Evolutionary conservation across 352 stramenopile species (phyloP).

Genomic region (Phytophthora hibernalis): DNA sequence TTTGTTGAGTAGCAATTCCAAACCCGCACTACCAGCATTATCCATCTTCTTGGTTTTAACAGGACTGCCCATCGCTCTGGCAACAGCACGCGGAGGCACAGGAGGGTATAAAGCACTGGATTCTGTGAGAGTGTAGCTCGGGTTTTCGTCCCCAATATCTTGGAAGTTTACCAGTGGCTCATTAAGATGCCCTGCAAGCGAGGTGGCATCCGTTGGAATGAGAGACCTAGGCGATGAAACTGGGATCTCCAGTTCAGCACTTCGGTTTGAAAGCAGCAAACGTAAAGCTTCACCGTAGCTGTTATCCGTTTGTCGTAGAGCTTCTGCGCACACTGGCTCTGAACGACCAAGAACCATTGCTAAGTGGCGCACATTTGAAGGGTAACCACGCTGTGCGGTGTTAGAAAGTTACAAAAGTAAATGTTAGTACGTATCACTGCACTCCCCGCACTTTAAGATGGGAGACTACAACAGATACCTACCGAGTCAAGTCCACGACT

Average conservation of each 20-base stretch:
- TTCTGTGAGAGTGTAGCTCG: constrained; percentile 76
- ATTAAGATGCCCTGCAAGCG: constrained; percentile 1
- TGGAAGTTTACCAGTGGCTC: constrained; percentile 60
- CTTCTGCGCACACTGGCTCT: constrained; percentile 63
- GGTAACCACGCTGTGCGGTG: constrained; percentile 35
- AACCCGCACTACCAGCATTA: constrained; percentile 7
- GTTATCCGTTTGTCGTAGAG: constrained; percentile 56
- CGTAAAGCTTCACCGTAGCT: constrained; percentile 62
- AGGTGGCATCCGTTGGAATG: neutral
- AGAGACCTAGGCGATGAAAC: constrained; percentile 18
- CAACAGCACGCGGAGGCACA: constrained; percentile 21
- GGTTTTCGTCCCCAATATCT: constrained; percentile 82
- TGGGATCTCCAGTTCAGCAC: constrained; percentile 40
- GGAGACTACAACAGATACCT: constrained; percentile 1
- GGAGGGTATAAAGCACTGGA: constrained; percentile 47
- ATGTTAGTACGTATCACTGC: constrained; percentile 3
- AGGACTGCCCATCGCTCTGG: constrained; percentile 48
- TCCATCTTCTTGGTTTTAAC: constrained; percentile 51
- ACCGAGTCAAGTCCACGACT: constrained; percentile 18
- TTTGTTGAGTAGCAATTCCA: constrained; percentile 15
- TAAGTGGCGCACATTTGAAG: constrained; percentile 56
- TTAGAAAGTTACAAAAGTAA: constrained; percentile 13
- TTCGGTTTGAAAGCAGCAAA: constrained; percentile 57
- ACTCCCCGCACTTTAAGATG: neutral
- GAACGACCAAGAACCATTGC: constrained; percentile 55